These are phyloP conservation scores for Chlamydomonas reinhardtii DNA, from an alignment of 163 green algal genomes.

Conservation along the genomic window DNA sequence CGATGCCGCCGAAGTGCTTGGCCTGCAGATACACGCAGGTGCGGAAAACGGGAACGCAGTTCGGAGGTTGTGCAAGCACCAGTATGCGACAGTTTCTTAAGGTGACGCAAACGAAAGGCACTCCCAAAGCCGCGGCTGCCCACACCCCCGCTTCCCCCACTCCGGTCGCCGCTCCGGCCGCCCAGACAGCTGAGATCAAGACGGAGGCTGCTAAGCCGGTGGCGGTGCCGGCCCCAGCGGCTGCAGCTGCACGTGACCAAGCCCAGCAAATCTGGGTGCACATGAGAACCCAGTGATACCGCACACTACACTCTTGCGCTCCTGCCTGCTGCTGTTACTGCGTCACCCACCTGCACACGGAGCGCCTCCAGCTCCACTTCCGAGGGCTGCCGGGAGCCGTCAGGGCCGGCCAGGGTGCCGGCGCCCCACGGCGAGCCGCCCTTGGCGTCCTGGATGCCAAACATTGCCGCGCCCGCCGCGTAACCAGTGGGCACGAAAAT, in stretches of 20 bases:
- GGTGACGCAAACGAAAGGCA: background rate
- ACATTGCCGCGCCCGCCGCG: conserved; percentile 60
- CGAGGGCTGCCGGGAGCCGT: conserved; percentile 77
- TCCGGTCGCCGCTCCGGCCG: background rate
- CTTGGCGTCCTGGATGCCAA: conserved; percentile 69
- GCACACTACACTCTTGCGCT: too few relatives aligned
- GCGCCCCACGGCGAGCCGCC: conserved; percentile 87
- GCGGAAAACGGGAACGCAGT: too few relatives aligned
- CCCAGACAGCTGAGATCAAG: background rate
- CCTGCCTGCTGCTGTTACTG: too few relatives aligned
- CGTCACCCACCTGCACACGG: too few relatives aligned
- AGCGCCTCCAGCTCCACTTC: conserved; percentile 74
- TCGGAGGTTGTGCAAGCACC: too few relatives aligned
- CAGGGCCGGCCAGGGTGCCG: conserved; percentile 74
- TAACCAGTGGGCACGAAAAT: conserved; percentile 87
- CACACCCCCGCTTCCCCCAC: background rate
- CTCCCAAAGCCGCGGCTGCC: too few relatives aligned
- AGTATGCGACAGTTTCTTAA: background rate
- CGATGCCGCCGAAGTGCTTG: conserved; percentile 64
- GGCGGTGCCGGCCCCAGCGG: background rate
- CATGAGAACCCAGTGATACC: too few relatives aligned
- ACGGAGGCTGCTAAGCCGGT: background rate
- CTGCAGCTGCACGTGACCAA: conserved; percentile 15
- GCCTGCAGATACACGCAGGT: conserved; percentile 48
- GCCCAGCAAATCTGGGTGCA: too few relatives aligned